Evolutionary conservation across 352 stramenopile species (phyloP).

Genomic region (Elongisporangium undulatum): DNA sequence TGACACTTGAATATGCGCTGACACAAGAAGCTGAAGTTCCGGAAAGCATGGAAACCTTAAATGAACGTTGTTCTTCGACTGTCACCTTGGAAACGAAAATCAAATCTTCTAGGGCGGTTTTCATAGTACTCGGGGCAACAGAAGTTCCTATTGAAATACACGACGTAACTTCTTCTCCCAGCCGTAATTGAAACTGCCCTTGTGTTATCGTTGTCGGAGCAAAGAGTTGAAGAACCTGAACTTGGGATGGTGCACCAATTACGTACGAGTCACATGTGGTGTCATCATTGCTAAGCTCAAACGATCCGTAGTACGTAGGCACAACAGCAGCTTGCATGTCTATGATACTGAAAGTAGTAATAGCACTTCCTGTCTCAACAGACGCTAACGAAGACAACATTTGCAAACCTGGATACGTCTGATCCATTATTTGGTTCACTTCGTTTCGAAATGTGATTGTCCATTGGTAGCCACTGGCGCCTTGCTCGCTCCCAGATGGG

Average conservation of each 20-base stretch:
- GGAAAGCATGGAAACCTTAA: slow-evolving; percentile 55
- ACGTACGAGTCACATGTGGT: slow-evolving; percentile 57
- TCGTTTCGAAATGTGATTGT: slow-evolving; percentile 58
- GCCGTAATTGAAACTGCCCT: slow-evolving; percentile 46
- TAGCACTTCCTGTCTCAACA: slow-evolving; percentile 19
- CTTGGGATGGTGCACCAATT: slow-evolving; percentile 44
- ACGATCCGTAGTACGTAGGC: slow-evolving; percentile 35
- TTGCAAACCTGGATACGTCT: slow-evolving; percentile 39
- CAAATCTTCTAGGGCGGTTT: slow-evolving; percentile 32
- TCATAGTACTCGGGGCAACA: slow-evolving; percentile 23
- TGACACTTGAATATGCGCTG: slow-evolving; percentile 24
- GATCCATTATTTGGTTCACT: slow-evolving; percentile 23
- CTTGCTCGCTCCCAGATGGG: slow-evolving; percentile 21
- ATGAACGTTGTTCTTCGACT: slow-evolving; percentile 43
- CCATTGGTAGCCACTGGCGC: slow-evolving; percentile 63
- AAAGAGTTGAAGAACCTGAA: slow-evolving; percentile 73
- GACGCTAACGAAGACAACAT: slow-evolving; percentile 47
- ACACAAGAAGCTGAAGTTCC: slow-evolving; percentile 39
- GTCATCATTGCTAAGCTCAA: slow-evolving; percentile 56
- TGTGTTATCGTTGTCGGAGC: slow-evolving; percentile 52
- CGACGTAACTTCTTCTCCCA: slow-evolving; percentile 40
- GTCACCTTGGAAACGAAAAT: slow-evolving; percentile 36
- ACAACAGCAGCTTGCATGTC: slow-evolving; percentile 18
- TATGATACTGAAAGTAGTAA: slow-evolving; percentile 21
- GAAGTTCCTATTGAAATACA: slow-evolving; percentile 47